Base-by-base conservation (phyloP, 2,329 filamentous ascomycete species). In the Fusarium odoratissimum region DNA sequence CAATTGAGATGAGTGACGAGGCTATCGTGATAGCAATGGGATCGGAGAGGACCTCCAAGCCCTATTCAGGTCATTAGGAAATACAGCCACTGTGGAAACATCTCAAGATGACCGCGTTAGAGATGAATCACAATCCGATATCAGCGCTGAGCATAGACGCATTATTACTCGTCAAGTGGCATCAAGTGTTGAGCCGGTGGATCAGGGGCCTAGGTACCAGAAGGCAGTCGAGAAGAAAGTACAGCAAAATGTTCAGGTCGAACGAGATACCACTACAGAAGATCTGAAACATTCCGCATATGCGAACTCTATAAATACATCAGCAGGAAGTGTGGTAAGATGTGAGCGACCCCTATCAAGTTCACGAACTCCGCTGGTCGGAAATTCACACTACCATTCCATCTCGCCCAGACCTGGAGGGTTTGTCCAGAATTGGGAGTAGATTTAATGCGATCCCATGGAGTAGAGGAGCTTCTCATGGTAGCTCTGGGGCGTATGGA, bases 361-460 rank as follows among this genome's bases (percentile, higher is more conserved):
- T 97, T 97, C 84, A 97, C 96, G 82, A 95, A 97, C 79, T 95
- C 94, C 2, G 90, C 97, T 17, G 93, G 93, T 37, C 89, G 95
- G 72, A 97, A 96, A 81, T 97, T 97, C 81, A 95, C 90, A 82
- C 97, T 98, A 78, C 95, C 95, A 3, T 97, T 92, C 83, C 90
- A 95, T 71, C 81, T 97, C 35, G 97, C 94, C 82, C 90, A 91
- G 77, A 95, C 91, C 4, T 97, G 94, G 94, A 84, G 86, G 84
- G 93, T 95, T 33, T 33, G 13, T 33, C 13, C 33, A 13, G 31
- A 14, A 13, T 33, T 6, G 13, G 5, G 31, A 33, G 12, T 33
- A 33, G 31, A 89, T 79, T 89, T 87, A 71, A 82, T 69, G 30
- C 44, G 52, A 38, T 66, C 12, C 33, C 75, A 95, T 92, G 92